Base-by-base conservation (phyloP, 2,329 filamentous ascomycete species). In the Proliferodiscus dingleyae region DNA sequence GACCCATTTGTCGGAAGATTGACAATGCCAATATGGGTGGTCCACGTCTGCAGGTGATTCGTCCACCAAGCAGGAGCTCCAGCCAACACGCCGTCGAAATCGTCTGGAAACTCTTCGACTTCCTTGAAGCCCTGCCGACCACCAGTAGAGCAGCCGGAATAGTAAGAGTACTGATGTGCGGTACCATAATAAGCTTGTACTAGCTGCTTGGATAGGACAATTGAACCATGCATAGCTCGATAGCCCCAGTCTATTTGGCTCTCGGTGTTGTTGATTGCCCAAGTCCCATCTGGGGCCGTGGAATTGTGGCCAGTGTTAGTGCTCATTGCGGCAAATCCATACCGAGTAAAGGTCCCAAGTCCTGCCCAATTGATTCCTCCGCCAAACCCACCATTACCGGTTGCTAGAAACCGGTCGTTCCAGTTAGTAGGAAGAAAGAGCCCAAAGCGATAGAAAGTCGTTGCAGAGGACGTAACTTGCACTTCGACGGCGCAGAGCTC, bases 351-450 rank as follows among this genome's bases (percentile, higher is more conserved):
- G 6, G 39, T 37, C 15, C 60, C 73, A 71, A 75, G 74, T 47
- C 73, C 72, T 3, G 66, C 61, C 63, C 66, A 73, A 45, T 72
- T 72, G 44, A 74, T 68, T 10, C 71, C 70, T 28, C 71, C 71
- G 4, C 62, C 65, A 53, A 70, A 72, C 0, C 70, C 71, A 24
- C 69, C 68, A 57, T 72, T 72, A 3, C 71, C 71, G 11, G 69
- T 64, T 0, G 67, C 65, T 6, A 60, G 55, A 38, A 68, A 63
- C 28, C 64, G 51, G 10, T 52, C 50, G 45, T 68, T 69, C 66
- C 66, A 69, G 8, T 54, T 47, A 13, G 67, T 60, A 1, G 65
- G 66, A 10, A 68, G 52, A 46, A 67, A 67, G 4, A 68, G 56
- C 0, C 65, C 66, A 41, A 68, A 64, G n/a, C 60, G 64, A 51